A percentile compares a stretch with the other conserved stretches of the same genome.
phyloP scores from a whole-genome alignment of 176 grass and related monocot genomes.

The Melocanna baccifera region DNA sequence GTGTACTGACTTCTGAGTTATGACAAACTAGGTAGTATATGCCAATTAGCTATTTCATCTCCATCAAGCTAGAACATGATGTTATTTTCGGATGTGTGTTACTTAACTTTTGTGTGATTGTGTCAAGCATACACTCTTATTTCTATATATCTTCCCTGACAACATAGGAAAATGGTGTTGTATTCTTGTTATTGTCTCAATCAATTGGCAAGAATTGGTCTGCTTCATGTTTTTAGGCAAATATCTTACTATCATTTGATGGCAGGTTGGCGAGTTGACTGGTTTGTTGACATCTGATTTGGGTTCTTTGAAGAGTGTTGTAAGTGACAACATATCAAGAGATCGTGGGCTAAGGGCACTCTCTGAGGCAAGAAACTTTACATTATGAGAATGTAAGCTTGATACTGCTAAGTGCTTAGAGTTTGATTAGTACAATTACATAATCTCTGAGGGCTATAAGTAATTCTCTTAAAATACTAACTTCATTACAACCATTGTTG shows the following conservation, averaged over 20 bases:
- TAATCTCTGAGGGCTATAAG: conserved; percentile 26
- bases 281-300: conserved; percentile 95
- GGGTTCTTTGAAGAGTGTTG: conserved; percentile 78
- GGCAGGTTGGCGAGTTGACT: conserved; percentile 92
- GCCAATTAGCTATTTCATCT: not conserved
- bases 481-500: conserved; percentile 1
- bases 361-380: conserved; percentile 91
- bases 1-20: not conserved
- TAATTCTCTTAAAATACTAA: not conserved
- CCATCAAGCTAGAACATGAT: not conserved
- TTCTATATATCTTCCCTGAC: conserved; percentile 8
- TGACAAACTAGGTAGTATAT: not conserved
- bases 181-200: not conserved
- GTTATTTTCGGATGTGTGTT: not conserved
- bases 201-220: not conserved
- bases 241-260: conserved; percentile 18
- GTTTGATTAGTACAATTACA: conserved; percentile 39
- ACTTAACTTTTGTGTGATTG: not conserved
- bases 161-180: not conserved
- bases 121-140: not conserved
- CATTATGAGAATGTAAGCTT: conserved; percentile 57
- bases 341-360: conserved; percentile 92
- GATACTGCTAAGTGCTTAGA: conserved; percentile 41
- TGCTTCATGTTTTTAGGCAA: not conserved
- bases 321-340: conserved; percentile 96